Base-by-base conservation (phyloP, 768 basidiomycete genomes). In the Boletus sp. region DNA sequence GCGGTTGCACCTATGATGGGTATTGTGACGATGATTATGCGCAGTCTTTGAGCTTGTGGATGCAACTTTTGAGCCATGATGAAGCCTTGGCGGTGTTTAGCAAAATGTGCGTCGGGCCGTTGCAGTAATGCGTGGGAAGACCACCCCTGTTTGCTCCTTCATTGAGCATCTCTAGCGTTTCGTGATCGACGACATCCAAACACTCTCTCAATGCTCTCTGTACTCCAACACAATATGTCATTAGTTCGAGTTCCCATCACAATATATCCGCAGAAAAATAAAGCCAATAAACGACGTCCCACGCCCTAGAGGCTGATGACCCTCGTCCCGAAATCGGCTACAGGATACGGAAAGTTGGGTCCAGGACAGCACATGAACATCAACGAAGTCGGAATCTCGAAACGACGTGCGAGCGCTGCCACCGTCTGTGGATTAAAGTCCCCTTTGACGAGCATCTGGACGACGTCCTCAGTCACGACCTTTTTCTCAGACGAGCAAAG, bases 321-420 rank as follows among this genome's bases (percentile, higher is more conserved):
- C 18, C 83, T 73, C 9, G 80, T 79, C 47, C 82, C 80, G 36
- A 84, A 75, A 33, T 84, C 83, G 1, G 79, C 77, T 11, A 82
- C 67, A 10, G 73, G 51, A 59, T 79, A 71, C 3, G 64, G 56
- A 58, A 81, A 81, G 4, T 68, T 44, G 14, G 73, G 63, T 10
- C 84, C 81, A 32, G 84, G 85, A 64, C 84, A 85, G 36, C 75
- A 75, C 78, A 85, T 84, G 61, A 86, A 85, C 81, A 85, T 86
- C 41, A 84, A 59, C 17, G 82, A 80, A 7, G 78, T 73, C 5
- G 82, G 78, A 20, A 85, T 80, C 29, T 74, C 63, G 7, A 85
- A 73, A 7, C 71, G 74, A 57, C 80, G 75, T 0, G 82, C 76
- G 14, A 85, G 71, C 10, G 81, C 79, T 24, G 76, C 78, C 17